Base-by-base conservation (phyloP, 805 yeast genomes). In the Kuraishia molischiana region DNA sequence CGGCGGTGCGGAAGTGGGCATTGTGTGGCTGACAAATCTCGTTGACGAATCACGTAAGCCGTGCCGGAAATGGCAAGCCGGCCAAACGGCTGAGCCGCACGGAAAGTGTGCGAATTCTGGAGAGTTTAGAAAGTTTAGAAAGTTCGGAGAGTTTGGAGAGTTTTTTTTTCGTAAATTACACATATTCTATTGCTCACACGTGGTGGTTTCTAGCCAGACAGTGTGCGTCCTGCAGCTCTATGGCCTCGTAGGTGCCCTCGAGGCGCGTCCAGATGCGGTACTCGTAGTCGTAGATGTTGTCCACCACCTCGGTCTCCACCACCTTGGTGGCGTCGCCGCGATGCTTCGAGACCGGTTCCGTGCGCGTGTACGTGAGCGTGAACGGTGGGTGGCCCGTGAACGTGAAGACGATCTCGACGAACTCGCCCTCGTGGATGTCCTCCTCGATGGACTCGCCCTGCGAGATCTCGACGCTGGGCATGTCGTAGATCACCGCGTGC, bases 241-340 rank as follows among this genome's bases (percentile, higher is more conserved):
- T 72, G 4, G 97, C 97, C 58, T 89, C 95, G 53, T 92, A 92
- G 3, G 85, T 81, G 34, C 99, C 99, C 56, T 89, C 96, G 45
- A 85, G 62, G 47, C 85, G 82, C 2, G 95, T 90, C 51, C 69
- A 63, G 5, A 85, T 79, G 38, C 77, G 69, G 53, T 85, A 77
- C 48, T 79, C 84, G 50, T 77, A 62, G 2, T 73, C 80, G 59
- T 73, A 63, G 32, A 92, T 85, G 44, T 81, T 70, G 38, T 81
- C 85, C 28, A 85, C 72, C 11, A 79, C 76, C 44, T 77, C 56
- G 49, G 72, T 61, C 49, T 77, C 72, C 11, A 71, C 66, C 11
- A 67, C 54, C 37, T 60, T 59, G 11, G 66, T 67, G 29, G 42
- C 19, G 56, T 42, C 34, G 48, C 29, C 58, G 50, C 26, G 51